Percentiles rank a stretch among this genome's conserved stretches.
These are phyloP conservation scores for Irpex sp. DNA, from an alignment of 1,284 basidiomycete species.

Conservation along the genomic window DNA sequence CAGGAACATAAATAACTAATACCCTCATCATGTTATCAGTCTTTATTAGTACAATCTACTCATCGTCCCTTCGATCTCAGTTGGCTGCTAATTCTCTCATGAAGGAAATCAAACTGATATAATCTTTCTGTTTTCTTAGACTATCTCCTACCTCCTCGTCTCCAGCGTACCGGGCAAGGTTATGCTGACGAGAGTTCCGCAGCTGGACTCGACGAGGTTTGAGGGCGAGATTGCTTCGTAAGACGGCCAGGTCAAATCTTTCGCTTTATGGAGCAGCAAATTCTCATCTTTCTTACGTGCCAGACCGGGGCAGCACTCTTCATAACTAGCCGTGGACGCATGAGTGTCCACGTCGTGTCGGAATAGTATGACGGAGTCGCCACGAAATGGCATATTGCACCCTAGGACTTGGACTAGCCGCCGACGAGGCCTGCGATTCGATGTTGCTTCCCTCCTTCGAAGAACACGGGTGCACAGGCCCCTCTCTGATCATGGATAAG, in stretches of 20 bases:
- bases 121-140: background rate
- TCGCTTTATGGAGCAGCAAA: background rate
- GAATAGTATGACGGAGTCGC: background rate
- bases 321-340: background rate
- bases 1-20: too few species aligned
- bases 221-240: background rate
- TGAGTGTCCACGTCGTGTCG: background rate
- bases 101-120: background rate
- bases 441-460: background rate
- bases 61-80: too few species aligned
- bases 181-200: background rate
- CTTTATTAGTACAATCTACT: background rate
- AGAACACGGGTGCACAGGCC: background rate
- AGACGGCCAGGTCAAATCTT: background rate
- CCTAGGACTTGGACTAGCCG: background rate
- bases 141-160: background rate
- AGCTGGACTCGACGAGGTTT: background rate
- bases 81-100: too few species aligned
- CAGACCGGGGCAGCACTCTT: background rate
- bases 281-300: background rate
- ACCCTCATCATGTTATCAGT: too few species aligned
- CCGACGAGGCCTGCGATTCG: background rate
- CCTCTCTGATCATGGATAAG: background rate
- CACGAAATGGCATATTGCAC: background rate
- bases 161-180: background rate